Evolutionary conservation across 2,329 filamentous ascomycete genomes (phyloP).

Genomic region (Teratosphaeria epicoccoides): DNA sequence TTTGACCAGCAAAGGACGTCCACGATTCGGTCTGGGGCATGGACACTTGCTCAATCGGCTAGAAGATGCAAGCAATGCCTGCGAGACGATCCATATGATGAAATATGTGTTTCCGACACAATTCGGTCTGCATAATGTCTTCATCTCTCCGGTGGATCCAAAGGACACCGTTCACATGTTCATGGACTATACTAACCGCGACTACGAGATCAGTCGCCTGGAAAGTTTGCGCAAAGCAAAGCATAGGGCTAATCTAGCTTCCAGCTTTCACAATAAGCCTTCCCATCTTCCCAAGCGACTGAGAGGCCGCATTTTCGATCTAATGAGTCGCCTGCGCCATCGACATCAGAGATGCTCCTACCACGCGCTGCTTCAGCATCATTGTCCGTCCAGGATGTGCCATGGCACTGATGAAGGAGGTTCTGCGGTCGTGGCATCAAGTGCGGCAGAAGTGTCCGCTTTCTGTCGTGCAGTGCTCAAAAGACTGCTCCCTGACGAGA

Average conservation of each 20-base stretch:
- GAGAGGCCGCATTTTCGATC: slow-evolving; percentile 46
- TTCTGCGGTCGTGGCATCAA: slow-evolving; percentile 59
- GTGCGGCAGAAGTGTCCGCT: slow-evolving; percentile 60
- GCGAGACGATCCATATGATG: slow-evolving; percentile 60
- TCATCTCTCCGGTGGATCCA: slow-evolving; percentile 57
- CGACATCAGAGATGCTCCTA: slow-evolving; percentile 70
- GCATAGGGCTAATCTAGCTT: background rate
- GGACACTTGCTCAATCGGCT: slow-evolving; percentile 76
- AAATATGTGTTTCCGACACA: slow-evolving; percentile 92
- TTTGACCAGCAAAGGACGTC: slow-evolving; percentile 54
- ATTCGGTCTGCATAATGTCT: slow-evolving; percentile 86
- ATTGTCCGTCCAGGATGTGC: slow-evolving; percentile 51
- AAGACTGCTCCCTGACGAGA: slow-evolving; percentile 60
- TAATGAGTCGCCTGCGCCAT: slow-evolving; percentile 59
- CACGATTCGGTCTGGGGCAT: slow-evolving; percentile 66
- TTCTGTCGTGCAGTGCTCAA: slow-evolving; percentile 71
- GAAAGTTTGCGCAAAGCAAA: background rate
- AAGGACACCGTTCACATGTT: slow-evolving; percentile 61
- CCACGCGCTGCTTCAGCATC: slow-evolving; percentile 62
- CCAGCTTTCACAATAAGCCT: background rate
- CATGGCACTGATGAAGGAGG: background rate
- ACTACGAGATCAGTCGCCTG: slow-evolving; percentile 57
- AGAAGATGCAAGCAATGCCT: slow-evolving; percentile 35
- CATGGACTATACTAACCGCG: slow-evolving; percentile 76
- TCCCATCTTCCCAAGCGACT: slow-evolving; percentile 39